Evolutionary conservation across 176 grass and related monocot genomes (phyloP), one percentile per base, ranked within the genome.

Genomic region (Raddia distichophylla): DNA sequence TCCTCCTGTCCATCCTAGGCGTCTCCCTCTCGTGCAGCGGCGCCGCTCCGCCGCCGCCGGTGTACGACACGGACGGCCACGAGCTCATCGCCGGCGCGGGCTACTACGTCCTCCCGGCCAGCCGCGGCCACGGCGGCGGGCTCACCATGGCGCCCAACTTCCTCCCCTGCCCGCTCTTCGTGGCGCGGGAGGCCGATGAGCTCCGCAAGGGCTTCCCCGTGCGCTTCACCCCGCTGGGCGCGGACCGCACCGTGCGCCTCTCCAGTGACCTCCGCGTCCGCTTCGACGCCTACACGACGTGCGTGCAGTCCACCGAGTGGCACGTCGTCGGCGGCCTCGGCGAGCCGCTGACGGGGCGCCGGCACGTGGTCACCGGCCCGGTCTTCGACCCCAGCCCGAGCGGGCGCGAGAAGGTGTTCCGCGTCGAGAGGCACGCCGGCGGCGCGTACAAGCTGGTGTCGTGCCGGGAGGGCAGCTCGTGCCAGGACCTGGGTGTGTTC

Each of bases 281-380:
- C 34, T 94, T 94, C 72, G 18, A 5, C 64, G 70, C 74, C 40
- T 0, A 0, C 11, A 94, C 91, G 47, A 81, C 71, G 17, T 94
- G 89, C 74, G 74, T 86, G 69, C 78, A 86, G 79, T 50, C 82
- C 54, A 91, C 82, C 13, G 83, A 71, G 81, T 94, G 88, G 91
- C 82, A 72, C 76, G 20, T 91, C 82, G 60, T 57, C 70, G 48
- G 32, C 17, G 85, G 82, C 82, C 53, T 57, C 70, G 56, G 32
- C 17, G 85, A 85, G 71, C 76, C 34, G 16, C 13, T 14, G 58
- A 2, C 27, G 0, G 53, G 75, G 37, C 64, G 8, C 11, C 53
- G 72, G 53, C 83, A 60, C 86, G 80, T 94, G 54, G 44, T 82
- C 77, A 86, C 82, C 10, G 86, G 79, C 14, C 75, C 76, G 69